Evolutionary conservation across 2,329 filamentous ascomycete genomes (phyloP).

Genomic region (Shiraia bambusicola): DNA sequence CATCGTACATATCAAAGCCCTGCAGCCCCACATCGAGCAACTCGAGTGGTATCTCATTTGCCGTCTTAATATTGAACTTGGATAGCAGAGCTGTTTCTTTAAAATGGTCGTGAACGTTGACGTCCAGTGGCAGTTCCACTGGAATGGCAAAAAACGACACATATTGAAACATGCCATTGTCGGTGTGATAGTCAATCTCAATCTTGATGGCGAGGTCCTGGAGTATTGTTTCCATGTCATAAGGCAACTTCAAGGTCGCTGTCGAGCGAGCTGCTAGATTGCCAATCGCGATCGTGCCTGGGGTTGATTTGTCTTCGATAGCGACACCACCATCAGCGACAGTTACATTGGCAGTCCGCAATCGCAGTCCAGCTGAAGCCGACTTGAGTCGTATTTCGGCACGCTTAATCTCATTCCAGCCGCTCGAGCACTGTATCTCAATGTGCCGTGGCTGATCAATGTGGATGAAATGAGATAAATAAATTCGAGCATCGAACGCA

Average conservation of each 20-base stretch:
- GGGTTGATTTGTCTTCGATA: slow-evolving; percentile 47
- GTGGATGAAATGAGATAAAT: slow-evolving; percentile 69
- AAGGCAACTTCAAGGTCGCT: slow-evolving; percentile 70
- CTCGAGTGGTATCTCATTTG: slow-evolving; percentile 71
- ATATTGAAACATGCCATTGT: slow-evolving; percentile 65
- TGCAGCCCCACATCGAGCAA: slow-evolving; percentile 71
- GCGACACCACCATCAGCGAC: slow-evolving; percentile 46
- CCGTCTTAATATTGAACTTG: slow-evolving; percentile 85
- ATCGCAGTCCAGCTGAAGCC: slow-evolving; percentile 61
- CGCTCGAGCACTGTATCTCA: slow-evolving; percentile 70
- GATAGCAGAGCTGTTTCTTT: slow-evolving; percentile 81
- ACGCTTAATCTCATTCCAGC: slow-evolving; percentile 66
- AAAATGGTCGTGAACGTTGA: slow-evolving; percentile 96
- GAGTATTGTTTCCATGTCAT: slow-evolving; percentile 77
- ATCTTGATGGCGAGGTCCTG: slow-evolving; percentile 70
- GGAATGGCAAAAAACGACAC: slow-evolving; percentile 64
- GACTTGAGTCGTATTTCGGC: slow-evolving; percentile 57
- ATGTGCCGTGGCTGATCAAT: slow-evolving; percentile 78
- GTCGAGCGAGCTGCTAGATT: slow-evolving; percentile 48
- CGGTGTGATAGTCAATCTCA: slow-evolving; percentile 74
- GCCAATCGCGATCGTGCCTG: slow-evolving; percentile 50
- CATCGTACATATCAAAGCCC: slow-evolving; percentile 68
- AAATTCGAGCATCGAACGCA: slow-evolving; percentile 68
- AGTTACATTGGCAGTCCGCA: slow-evolving; percentile 55
- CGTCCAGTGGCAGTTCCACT: slow-evolving; percentile 79